Percentiles rank a stretch among this genome's conserved stretches.
Evolutionary conservation across 306 rosid species (phyloP).

Genomic region (Hippophae tibetana): DNA sequence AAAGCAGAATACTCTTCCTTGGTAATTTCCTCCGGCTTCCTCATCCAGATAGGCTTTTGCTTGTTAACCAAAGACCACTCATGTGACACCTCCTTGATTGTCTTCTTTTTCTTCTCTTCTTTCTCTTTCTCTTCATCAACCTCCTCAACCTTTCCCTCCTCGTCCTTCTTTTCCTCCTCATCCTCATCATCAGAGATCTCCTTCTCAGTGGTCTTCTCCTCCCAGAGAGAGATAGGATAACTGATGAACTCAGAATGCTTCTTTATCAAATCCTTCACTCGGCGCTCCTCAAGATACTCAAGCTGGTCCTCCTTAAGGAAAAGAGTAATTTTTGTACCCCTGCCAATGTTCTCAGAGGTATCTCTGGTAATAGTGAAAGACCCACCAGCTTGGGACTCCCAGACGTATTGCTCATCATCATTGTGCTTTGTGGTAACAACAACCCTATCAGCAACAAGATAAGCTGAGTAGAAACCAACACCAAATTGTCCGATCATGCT

Average conservation of each 20-base stretch:
- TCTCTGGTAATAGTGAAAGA: conserved; percentile 90
- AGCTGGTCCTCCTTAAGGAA: conserved; percentile 91
- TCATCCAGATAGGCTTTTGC: conserved; percentile 96
- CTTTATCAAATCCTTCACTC: conserved; percentile 77
- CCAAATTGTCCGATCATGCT: conserved; percentile 98
- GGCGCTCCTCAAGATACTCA: conserved; percentile 88
- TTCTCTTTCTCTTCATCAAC: conserved; percentile 80
- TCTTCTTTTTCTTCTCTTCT: conserved; percentile 84
- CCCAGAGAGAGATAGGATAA: conserved; percentile 89
- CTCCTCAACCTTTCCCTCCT: conserved; percentile 88
- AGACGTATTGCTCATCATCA: conserved; percentile 87
- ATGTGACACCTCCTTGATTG: conserved; percentile 73
- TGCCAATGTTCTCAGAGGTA: conserved; percentile 58
- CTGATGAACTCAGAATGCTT: conserved; percentile 97
- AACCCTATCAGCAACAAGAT: conserved; percentile 85
- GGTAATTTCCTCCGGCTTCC: conserved; percentile 84
- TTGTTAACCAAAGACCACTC: conserved; percentile 95
- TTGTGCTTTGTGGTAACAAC: conserved; percentile 82
- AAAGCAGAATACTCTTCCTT: conserved; percentile 91
- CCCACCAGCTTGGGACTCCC: conserved; percentile 98
- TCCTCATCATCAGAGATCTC: conserved; percentile 92
- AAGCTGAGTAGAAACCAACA: conserved; percentile 94
- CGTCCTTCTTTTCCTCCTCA: conserved; percentile 87
- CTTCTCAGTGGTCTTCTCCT: conserved; percentile 85
- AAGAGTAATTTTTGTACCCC: conserved; percentile 76